Evolutionary conservation across 495 filamentous ascomycete genomes (phyloP).

Genomic region (Darksidea phi): DNA sequence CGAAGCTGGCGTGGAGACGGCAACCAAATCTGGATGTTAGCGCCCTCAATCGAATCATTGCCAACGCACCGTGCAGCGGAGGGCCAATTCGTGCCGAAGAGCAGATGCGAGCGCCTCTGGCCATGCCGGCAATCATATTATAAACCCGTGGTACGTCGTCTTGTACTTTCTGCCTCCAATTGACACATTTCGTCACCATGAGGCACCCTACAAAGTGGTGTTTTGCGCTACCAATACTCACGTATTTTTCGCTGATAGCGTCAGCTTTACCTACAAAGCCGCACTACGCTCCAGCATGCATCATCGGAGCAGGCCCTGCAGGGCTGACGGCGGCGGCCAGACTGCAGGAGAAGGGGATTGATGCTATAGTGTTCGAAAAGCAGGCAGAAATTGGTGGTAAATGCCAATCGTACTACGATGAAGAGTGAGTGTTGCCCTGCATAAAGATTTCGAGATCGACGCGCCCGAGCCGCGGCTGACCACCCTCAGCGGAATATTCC

Average conservation of each 20-base stretch:
- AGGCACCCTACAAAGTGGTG: slow-evolving; percentile 5
- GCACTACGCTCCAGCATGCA: slow-evolving; percentile 28
- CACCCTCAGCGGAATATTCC: slow-evolving; percentile 31
- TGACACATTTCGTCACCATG: slow-evolving; percentile 4
- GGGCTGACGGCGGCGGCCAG: slow-evolving; percentile 31
- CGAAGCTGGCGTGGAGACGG: slow-evolving; percentile 18
- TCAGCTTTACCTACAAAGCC: slow-evolving; percentile 15
- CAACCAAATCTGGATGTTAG: slow-evolving; percentile 14
- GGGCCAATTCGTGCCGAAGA: slow-evolving; percentile 19
- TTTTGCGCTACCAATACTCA: slow-evolving; percentile 9
- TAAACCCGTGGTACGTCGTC: slow-evolving; percentile 8
- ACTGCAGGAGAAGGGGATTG: slow-evolving; percentile 31
- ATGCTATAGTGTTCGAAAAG: slow-evolving; percentile 34
- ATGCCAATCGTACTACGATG: slow-evolving; percentile 35
- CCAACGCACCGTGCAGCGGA: slow-evolving; percentile 29
- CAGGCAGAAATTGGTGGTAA: slow-evolving; percentile 34
- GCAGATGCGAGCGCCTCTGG: neutral
- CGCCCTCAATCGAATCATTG: slow-evolving; percentile 21
- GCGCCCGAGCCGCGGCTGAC: slow-evolving; percentile 21
- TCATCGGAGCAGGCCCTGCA: slow-evolving; percentile 32
- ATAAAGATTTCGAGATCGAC: neutral
- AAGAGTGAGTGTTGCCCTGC: slow-evolving; percentile 24
- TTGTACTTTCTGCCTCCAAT: neutral
- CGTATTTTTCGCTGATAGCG: slow-evolving; percentile 12
- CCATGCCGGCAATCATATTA: neutral